Base-by-base conservation (phyloP, 495 filamentous ascomycete species). In the Halenospora varia region DNA sequence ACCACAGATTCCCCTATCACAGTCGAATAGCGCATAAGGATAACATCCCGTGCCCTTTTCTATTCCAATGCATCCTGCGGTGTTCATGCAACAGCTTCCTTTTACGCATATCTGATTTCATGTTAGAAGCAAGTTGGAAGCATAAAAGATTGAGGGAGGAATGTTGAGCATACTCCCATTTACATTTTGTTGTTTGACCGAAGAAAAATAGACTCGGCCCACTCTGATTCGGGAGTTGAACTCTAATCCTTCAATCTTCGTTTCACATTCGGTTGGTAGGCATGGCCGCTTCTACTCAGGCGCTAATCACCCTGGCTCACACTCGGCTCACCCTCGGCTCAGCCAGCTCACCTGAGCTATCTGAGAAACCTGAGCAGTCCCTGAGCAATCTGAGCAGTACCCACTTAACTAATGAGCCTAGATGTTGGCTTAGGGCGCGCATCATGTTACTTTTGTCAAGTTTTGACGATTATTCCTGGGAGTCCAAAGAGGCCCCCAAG, bases 401-500 rank as follows among this genome's bases (percentile, higher is more conserved):
- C 54, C 45, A 57, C 54, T 57, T 49, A 57, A 57, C 54, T 57
- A 42, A 57, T 57, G 25, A 57, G 54, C 10, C 54, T 58, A 58
- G 47, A 51, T 52, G 48, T 58, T 58, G 22, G 55, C 47, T 52
- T 58, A 58, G 40, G 55, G 55, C 55, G 46, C 48, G 26, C 41
- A 52, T 58, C 23, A 58, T 58, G 22, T 57, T 46, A 58, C 51
- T 58, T 58, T 58, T 51, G 35, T 58, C 42, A 45, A 45, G 42
- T 60, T 60, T 55, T 59, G 41, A 23, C 56, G 51, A 55, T 60
- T 13, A 59, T 49, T 49, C 40, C 42, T 45, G 17, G n/a, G 42
- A 45, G 42, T n/a, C 42, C 17, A 20, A n/a, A n/a, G 11, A 45
- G 42, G 42, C 42, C 17, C 42, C 42, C 17, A 45, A 15, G n/a